Evolutionary conservation across 768 basidiomycete species (phyloP).

Genomic region (Phaffia australis): DNA sequence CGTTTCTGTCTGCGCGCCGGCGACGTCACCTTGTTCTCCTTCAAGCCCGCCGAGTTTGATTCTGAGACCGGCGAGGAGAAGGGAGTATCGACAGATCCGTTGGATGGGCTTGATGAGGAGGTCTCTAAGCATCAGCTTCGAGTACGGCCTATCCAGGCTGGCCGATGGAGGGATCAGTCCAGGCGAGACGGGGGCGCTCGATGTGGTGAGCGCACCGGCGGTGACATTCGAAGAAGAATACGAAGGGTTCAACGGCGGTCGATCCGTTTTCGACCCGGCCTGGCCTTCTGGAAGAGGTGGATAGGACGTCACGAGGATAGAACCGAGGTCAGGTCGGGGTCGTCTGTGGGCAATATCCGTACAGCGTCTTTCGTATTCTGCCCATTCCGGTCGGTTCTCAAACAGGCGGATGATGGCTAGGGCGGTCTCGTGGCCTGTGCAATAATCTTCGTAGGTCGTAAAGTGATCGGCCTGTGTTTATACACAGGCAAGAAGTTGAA

Average conservation of each 20-base stretch:
- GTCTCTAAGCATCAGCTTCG: conserved; percentile 48
- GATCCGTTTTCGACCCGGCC: conserved; percentile 20
- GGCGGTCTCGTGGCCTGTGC: conserved; percentile 74
- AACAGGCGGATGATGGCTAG: conserved; percentile 59
- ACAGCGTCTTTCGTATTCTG: conserved; percentile 70
- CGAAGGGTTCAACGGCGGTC: conserved; percentile 13
- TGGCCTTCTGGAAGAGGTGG: no score
- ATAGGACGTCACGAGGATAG: conserved; percentile 16
- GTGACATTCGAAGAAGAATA: conserved; percentile 33
- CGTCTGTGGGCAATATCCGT: conserved; percentile 43
- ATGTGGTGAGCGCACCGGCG: conserved; percentile 14
- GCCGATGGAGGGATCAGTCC: background rate
- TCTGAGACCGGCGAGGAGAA: conserved; percentile 76
- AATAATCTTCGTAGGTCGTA: conserved; percentile 71
- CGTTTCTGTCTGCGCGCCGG: conserved; percentile 6
- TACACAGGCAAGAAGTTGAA: background rate
- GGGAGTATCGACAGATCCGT: conserved; percentile 86
- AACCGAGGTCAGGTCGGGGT: conserved; percentile 34
- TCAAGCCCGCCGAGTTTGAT: conserved; percentile 3
- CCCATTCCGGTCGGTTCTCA: conserved; percentile 66
- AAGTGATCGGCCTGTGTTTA: conserved; percentile 56
- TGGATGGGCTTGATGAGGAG: conserved; percentile 97
- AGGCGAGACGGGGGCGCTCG: conserved; percentile 7
- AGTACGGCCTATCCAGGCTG: conserved; percentile 3
- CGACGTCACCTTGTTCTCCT: conserved; percentile 2